phyloP scores from a whole-genome alignment of 2,329 filamentous ascomycete species.

The Diaporthe destruens region DNA sequence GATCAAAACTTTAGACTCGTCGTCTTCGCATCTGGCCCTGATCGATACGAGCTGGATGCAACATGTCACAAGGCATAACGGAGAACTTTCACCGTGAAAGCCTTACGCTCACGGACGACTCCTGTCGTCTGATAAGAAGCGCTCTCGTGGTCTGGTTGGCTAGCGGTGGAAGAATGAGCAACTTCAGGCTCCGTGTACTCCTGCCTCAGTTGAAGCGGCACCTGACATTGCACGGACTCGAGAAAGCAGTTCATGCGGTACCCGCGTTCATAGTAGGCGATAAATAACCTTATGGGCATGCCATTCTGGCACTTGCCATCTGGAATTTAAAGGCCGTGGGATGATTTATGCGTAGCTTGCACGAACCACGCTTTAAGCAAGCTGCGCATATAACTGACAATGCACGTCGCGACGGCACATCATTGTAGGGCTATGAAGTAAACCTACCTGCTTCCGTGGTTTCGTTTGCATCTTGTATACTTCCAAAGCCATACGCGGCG shows the following conservation, averaged over 20 bases:
- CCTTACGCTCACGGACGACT: not conserved
- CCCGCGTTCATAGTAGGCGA: not conserved
- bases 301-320: not conserved
- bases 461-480: too few relatives aligned
- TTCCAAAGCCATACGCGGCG: too few relatives aligned
- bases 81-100: not conserved
- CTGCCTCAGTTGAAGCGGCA: too few relatives aligned
- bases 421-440: accelerated
- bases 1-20: not conserved
- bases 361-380: not conserved
- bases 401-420: not conserved
- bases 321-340: not conserved
- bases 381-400: too few relatives aligned
- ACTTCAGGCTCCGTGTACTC: too few relatives aligned
- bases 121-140: not conserved
- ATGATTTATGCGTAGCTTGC: not conserved
- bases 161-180: not conserved
- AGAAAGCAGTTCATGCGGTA: not conserved
- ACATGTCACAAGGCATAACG: not conserved
- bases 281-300: too few relatives aligned
- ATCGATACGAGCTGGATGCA: not conserved
- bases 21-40: not conserved
- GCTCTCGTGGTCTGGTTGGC: not conserved
- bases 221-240: not conserved
- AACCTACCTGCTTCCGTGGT: too few relatives aligned